These are phyloP conservation scores for Chrysopogon serrulatus DNA, from an alignment of 176 grass and related monocot genomes.

Conservation along the genomic window DNA sequence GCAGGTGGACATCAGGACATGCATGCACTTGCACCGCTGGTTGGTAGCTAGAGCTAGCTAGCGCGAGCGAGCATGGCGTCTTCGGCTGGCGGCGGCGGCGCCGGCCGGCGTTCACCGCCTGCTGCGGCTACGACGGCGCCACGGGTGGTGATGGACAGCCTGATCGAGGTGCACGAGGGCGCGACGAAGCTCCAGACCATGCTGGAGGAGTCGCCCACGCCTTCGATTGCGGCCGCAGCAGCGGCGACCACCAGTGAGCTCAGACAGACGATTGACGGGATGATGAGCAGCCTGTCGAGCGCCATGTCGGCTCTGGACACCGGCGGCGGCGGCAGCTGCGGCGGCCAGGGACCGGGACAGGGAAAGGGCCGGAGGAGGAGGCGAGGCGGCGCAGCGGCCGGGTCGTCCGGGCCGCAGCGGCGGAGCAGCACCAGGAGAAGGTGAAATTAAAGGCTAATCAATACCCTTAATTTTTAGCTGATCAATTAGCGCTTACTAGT, in stretches of 20 bases:
- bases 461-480: not conserved
- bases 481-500: slow-evolving; percentile 22
- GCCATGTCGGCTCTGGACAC: slow-evolving; percentile 14
- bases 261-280: slow-evolving; percentile 26
- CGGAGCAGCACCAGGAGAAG: slow-evolving; percentile 40
- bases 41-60: not conserved
- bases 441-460: slow-evolving; percentile 23
- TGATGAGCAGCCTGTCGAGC: slow-evolving; percentile 37
- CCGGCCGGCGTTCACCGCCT: not conserved
- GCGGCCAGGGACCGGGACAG: not conserved
- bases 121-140: not conserved
- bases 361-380: not conserved
- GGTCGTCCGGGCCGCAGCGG: not conserved
- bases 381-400: not conserved
- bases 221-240: not conserved
- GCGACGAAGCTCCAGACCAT: slow-evolving; percentile 30
- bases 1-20: not conserved
- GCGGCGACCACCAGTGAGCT: not conserved
- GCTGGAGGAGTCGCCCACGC: not conserved
- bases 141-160: not conserved
- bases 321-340: not conserved
- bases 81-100: not conserved
- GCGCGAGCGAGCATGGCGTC: not conserved
- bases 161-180: slow-evolving; percentile 8
- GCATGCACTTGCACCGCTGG: not conserved